Conservation (phyloP, 176 grass and related monocot species). For the Aegilops tauschii region DNA sequence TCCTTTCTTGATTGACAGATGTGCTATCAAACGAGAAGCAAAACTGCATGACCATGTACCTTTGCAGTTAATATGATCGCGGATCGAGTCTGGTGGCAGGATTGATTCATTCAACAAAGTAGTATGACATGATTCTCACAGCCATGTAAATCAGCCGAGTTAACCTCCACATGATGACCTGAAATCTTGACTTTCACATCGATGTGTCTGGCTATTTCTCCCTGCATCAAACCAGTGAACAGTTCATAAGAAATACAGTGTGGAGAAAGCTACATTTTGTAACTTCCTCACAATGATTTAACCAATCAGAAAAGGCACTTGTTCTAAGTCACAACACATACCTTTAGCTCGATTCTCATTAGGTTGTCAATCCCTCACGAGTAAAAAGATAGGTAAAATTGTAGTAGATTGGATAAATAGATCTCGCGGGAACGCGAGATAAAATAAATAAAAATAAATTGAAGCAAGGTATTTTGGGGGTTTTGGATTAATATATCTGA, state of each 20-base stretch:
- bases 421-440: no score
- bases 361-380: no score
- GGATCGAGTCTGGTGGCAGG: constrained; percentile 19
- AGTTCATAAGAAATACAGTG: background rate
- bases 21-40: background rate
- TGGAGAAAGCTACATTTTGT: background rate
- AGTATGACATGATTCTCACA: constrained; percentile 21
- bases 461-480: no score
- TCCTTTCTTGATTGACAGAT: background rate
- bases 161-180: constrained; percentile 20
- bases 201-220: constrained; percentile 52
- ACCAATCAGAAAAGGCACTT: background rate
- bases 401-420: no score
- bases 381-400: no score
- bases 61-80: constrained; percentile 38
- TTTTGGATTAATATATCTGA: no score
- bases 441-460: no score
- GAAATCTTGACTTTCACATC: constrained; percentile 47
- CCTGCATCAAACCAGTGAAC: constrained; percentile 20
- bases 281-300: background rate
- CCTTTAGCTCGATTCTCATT: constrained; percentile 64
- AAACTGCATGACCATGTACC: constrained; percentile 24
- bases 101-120: constrained; percentile 52
- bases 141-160: no score
- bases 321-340: background rate